These are phyloP conservation scores for Saitozyma podzolica DNA, from an alignment of 768 basidiomycete genomes.

Conservation along the genomic window DNA sequence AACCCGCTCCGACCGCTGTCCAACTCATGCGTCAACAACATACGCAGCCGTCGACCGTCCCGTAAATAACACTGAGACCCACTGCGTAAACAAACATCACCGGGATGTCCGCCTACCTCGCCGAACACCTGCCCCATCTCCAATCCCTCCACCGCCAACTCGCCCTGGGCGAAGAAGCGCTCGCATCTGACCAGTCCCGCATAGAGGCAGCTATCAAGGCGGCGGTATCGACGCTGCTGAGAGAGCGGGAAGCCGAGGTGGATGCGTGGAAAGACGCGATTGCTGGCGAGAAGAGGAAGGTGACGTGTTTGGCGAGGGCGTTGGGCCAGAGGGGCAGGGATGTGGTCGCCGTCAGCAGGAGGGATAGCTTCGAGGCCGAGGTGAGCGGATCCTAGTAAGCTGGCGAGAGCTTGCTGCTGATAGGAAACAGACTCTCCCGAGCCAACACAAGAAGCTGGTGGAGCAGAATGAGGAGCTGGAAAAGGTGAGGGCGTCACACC, in stretches of 20 bases:
- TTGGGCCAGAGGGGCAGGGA: conserved; percentile 62
- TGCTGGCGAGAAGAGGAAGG: conserved; percentile 64
- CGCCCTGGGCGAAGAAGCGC: conserved; percentile 73
- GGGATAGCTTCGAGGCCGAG: conserved; percentile 54
- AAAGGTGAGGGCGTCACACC: conserved; percentile 15
- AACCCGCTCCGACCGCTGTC: no score
- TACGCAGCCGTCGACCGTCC: no score
- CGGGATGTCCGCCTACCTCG: conserved; percentile 42
- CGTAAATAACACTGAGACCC: no score
- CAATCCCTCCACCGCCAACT: conserved; percentile 81
- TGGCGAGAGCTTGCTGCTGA: neutral
- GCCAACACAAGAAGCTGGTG: conserved; percentile 66
- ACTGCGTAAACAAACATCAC: no score
- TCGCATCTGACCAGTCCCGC: conserved; percentile 73
- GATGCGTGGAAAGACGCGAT: conserved; percentile 71
- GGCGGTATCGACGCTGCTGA: conserved; percentile 73
- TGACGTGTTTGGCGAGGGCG: conserved; percentile 66
- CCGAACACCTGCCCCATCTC: conserved; percentile 75
- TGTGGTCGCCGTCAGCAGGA: conserved; percentile 67
- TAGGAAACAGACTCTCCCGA: conserved; percentile 61
- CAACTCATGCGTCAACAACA: no score
- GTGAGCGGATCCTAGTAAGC: conserved; percentile 11
- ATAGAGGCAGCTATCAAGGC: conserved; percentile 73
- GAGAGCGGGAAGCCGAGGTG: conserved; percentile 70
- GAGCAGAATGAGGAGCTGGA: conserved; percentile 69